Evolutionary conservation across 2,329 filamentous ascomycete species (phyloP), one percentile per base, ranked within the genome.

Genomic region (Seiridium cupressi): DNA sequence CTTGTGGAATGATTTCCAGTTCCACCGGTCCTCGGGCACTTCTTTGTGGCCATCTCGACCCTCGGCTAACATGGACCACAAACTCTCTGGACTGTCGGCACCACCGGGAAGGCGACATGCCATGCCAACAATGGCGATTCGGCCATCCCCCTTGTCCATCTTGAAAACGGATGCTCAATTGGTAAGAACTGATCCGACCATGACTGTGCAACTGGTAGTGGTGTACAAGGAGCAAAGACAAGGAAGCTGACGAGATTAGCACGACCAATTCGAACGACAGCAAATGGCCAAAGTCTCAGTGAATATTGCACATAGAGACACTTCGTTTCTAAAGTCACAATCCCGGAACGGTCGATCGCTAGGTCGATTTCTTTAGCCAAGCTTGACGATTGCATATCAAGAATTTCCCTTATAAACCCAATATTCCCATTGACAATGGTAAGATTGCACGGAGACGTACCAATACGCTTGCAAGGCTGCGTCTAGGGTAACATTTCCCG

Each of bases 101-200:
- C 60, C 64, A 5, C 72, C 72, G 3, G 72, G 69, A 31, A 74
- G 70, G 13, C 73, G 67, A 63, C 72, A 75, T 8, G 65, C 71
- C 32, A 60, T 69, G 48, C 74, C 73, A 55, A 76, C 64, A 32
- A 76, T 47, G 40, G 54, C 54, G 8, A 56, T 54, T 13, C 11
- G 48, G 48, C 48, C 35, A 3, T 51, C 48, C 7, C 7, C 5
- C 42, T 31, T 49, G 9, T 8, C 55, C 55, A 57, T 57, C 3
- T 55, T 40, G 55, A 48, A 42, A 42, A 42, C 13, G 38, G 13
- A 42, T 7, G 38, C 38, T 42, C 38, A 42, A 42, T 42, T 42
- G 38, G 13, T 13, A 2, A 13, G 38, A 42, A 42, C 38, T 42
- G 7, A 42, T 42, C 13, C 38, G 13, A 8, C 13, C 38, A 42